Evolutionary conservation across 768 basidiomycete species (phyloP).

Genomic region (Holtermanniella nyarrowii): DNA sequence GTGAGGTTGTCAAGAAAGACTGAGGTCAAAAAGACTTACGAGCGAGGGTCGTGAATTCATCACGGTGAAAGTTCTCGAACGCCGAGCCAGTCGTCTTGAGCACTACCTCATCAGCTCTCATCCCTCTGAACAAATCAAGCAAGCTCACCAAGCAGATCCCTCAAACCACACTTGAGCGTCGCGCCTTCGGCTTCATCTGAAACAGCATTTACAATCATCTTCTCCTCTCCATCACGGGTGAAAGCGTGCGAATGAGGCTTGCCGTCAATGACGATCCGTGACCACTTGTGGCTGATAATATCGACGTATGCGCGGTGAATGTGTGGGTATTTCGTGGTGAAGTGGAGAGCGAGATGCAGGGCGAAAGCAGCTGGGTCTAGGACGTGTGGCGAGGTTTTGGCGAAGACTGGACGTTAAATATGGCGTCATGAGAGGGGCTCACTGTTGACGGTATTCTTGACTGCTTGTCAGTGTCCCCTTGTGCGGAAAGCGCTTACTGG

Average conservation of each 20-base stretch:
- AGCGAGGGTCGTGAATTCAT: constrained; percentile 69
- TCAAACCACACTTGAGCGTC: constrained; percentile 57
- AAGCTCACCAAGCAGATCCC: constrained; percentile 65
- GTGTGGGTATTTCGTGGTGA: constrained; percentile 70
- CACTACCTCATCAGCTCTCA: constrained; percentile 43
- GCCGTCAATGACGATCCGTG: constrained; percentile 53
- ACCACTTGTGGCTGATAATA: constrained; percentile 74
- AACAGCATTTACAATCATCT: constrained; percentile 52
- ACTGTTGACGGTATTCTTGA: constrained; percentile 44
- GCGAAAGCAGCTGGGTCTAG: constrained; percentile 76
- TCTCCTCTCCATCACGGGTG: constrained; percentile 82
- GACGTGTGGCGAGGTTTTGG: constrained; percentile 81
- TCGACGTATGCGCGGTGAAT: constrained; percentile 58
- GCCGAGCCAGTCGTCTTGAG: constrained; percentile 82
- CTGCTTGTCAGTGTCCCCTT: constrained; percentile 11
- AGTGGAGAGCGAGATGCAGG: constrained; percentile 70
- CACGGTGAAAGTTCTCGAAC: constrained; percentile 68
- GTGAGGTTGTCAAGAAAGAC: background rate
- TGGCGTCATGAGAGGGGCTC: constrained; percentile 29
- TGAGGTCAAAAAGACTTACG: constrained; percentile 33
- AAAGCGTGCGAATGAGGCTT: constrained; percentile 69
- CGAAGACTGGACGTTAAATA: constrained; percentile 44
- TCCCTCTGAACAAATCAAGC: background rate
- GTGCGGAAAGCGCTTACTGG: constrained; percentile 43
- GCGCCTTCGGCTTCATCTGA: constrained; percentile 57